A percentile compares a stretch with the other conserved stretches of the same genome.
Conservation (phyloP, 2,329 filamentous ascomycete species). For the Xylariaceae sp. region DNA sequence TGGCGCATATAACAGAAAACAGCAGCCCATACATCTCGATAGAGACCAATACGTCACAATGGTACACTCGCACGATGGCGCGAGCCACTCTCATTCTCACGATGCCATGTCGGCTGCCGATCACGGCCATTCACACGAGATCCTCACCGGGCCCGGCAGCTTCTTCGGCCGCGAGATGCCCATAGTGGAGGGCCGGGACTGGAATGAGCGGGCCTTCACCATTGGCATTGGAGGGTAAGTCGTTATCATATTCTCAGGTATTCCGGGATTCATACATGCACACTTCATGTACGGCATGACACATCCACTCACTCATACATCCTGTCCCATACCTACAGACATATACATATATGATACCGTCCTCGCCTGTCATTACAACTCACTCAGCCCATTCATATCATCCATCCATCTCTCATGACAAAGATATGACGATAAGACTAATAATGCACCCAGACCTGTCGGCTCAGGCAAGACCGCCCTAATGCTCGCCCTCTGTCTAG, state of each 20-base stretch:
- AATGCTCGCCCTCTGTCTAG: slow-evolving; percentile 87
- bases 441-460: slow-evolving; percentile 57
- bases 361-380: no score
- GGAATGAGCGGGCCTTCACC: slow-evolving; percentile 86
- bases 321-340: neutral
- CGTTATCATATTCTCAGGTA: slow-evolving; percentile 7
- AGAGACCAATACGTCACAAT: slow-evolving; percentile 23
- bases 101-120: slow-evolving; percentile 52
- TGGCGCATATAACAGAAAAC: no score
- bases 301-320: neutral
- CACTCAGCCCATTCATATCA: no score
- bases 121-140: slow-evolving; percentile 94
- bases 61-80: slow-evolving; percentile 52
- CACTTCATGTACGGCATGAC: neutral
- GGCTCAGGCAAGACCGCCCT: slow-evolving; percentile 96
- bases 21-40: neutral
- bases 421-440: slow-evolving; percentile 2
- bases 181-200: slow-evolving; percentile 80
- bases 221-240: slow-evolving; percentile 93
- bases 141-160: slow-evolving; percentile 87
- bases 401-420: neutral
- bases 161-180: slow-evolving; percentile 90
- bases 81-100: slow-evolving; percentile 42
- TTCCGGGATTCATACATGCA: neutral
- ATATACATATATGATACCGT: neutral